These are phyloP conservation scores for Massarina eburnea DNA, from an alignment of 2,329 filamentous ascomycete species.

Conservation along the genomic window DNA sequence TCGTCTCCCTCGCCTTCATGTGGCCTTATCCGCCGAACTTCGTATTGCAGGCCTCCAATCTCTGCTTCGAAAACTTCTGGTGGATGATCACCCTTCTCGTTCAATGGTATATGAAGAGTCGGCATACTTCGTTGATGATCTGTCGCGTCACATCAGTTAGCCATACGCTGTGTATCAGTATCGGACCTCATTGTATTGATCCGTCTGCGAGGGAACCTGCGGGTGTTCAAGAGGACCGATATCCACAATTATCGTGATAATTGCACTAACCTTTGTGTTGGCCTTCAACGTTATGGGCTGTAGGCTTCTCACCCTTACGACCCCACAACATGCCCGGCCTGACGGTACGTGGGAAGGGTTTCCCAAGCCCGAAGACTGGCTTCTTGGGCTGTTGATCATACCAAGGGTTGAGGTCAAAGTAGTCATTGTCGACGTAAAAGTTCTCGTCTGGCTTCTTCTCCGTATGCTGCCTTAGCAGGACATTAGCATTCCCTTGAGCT, in stretches of 20 bases:
- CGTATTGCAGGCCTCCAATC: conserved; percentile 3
- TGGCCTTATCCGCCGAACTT: neutral
- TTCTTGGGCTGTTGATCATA: conserved; percentile 56
- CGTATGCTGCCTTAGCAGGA: conserved; percentile 14
- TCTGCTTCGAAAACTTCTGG: conserved; percentile 5
- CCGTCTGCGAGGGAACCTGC: neutral
- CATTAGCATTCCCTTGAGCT: neutral
- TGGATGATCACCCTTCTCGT: conserved; percentile 1
- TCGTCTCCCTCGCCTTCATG: conserved; percentile 1
- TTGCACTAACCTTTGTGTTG: conserved; percentile 15
- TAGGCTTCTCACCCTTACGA: conserved; percentile 47
- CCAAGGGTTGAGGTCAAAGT: conserved; percentile 56
- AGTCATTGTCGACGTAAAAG: conserved; percentile 53
- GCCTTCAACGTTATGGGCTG: conserved; percentile 16
- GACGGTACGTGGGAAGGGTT: conserved; percentile 57
- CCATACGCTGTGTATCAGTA: neutral
- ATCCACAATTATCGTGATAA: neutral
- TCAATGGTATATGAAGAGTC: conserved; percentile 5
- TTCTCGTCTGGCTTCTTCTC: conserved; percentile 30
- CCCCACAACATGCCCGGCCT: conserved; percentile 54
- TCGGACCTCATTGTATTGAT: too few relatives aligned
- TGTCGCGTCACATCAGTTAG: neutral
- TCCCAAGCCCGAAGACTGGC: conserved; percentile 57
- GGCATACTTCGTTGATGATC: neutral
- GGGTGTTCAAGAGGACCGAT: neutral